Evolutionary conservation across 1,284 basidiomycete species (phyloP).

Genomic region (Ganoderma resinaceum): DNA sequence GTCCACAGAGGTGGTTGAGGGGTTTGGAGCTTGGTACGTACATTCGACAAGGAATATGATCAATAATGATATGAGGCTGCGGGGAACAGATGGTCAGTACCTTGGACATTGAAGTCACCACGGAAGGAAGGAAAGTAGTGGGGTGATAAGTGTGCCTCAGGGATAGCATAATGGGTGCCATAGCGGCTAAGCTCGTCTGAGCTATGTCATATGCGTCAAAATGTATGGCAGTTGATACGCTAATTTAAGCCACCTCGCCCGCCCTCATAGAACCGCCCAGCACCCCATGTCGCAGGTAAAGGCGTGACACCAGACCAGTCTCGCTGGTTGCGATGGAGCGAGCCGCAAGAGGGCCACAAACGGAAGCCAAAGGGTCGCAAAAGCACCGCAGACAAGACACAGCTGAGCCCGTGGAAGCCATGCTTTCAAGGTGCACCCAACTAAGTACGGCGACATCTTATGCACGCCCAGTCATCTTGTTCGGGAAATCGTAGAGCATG

Average conservation of each 20-base stretch:
- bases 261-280: background rate
- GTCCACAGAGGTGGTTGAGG: too few species aligned
- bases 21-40: conserved; percentile 42
- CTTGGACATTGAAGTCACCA: too few species aligned
- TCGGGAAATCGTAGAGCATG: background rate
- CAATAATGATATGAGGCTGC: conserved; percentile 67
- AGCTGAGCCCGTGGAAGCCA: background rate
- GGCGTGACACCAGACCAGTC: background rate
- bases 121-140: too few species aligned
- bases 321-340: too few species aligned
- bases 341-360: background rate
- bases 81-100: background rate
- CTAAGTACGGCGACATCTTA: background rate
- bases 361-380: background rate
- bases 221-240: too few species aligned
- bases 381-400: background rate
- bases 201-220: background rate
- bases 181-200: background rate
- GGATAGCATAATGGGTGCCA: background rate
- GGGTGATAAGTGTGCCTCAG: background rate
- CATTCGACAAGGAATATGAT: conserved; percentile 81
- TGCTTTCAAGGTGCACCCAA: background rate
- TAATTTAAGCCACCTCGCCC: too few species aligned
- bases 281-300: background rate
- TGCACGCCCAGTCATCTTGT: background rate